Evolutionary conservation across 2,329 filamentous ascomycete genomes (phyloP).

Genomic region (Diplocarpon mali): DNA sequence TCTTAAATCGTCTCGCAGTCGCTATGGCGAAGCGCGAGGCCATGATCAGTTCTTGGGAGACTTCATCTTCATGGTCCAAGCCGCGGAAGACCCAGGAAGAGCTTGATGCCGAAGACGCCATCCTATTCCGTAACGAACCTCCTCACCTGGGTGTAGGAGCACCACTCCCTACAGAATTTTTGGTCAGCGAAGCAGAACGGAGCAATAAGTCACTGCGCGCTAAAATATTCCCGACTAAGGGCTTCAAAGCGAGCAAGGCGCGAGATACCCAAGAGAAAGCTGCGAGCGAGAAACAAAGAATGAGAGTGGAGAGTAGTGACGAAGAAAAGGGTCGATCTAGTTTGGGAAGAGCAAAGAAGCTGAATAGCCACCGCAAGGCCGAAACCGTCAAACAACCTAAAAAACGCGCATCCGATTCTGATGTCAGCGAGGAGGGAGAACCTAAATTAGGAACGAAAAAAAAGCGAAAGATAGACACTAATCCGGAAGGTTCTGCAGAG

Average conservation of each 20-base stretch:
- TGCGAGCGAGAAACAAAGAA: slow-evolving; percentile 23
- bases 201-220: slow-evolving; percentile 26
- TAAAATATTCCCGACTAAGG: slow-evolving; percentile 24
- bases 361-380: slow-evolving; percentile 10
- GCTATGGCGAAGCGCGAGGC: slow-evolving; percentile 26
- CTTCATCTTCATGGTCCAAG: slow-evolving; percentile 15
- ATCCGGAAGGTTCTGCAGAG: neutral
- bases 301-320: slow-evolving; percentile 26
- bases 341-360: slow-evolving; percentile 27
- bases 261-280: slow-evolving; percentile 27
- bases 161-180: slow-evolving; percentile 23
- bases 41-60: slow-evolving; percentile 25
- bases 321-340: slow-evolving; percentile 28
- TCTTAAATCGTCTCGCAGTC: slow-evolving; percentile 26
- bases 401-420: neutral
- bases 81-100: slow-evolving; percentile 24
- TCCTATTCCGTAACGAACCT: slow-evolving; percentile 22
- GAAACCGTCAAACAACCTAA: neutral
- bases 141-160: slow-evolving; percentile 26
- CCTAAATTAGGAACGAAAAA: neutral
- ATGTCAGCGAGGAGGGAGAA: neutral
- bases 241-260: slow-evolving; percentile 25
- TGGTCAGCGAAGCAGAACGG: slow-evolving; percentile 21
- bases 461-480: neutral
- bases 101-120: slow-evolving; percentile 26